Base-by-base conservation (phyloP, 352 stramenopile genomes). In the Pythium insidiosum region DNA sequence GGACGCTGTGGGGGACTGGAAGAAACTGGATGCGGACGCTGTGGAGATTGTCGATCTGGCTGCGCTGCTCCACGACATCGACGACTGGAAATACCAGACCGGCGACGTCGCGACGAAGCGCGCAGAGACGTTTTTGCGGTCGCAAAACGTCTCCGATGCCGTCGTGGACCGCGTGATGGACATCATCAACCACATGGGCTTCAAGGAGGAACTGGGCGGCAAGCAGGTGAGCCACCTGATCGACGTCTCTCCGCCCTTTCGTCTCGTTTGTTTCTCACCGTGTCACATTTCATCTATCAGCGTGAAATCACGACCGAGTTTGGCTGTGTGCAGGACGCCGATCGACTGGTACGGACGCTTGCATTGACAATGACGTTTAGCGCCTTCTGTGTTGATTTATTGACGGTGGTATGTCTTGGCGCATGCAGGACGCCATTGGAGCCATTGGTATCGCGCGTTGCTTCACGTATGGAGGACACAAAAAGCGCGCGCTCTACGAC, bases 371-470 rank as follows among this genome's bases (percentile, higher is more conserved):
- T n/a, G n/a, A n/a, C n/a, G n/a, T n/a, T n/a, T n/a, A n/a, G n/a
- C n/a, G n/a, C n/a, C n/a, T n/a, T n/a, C n/a, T n/a, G n/a, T n/a
- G n/a, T n/a, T n/a, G n/a, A n/a, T n/a, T n/a, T n/a, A n/a, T n/a
- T n/a, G n/a, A n/a, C n/a, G n/a, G n/a, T n/a, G n/a, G n/a, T n/a
- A n/a, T n/a, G n/a, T n/a, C n/a, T n/a, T n/a, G n/a, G n/a, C n/a
- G n/a, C 28, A 83, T 95, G 10, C 83, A 95, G 53, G 86, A 96
- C 54, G 86, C 83, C 7, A 95, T 96, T 51, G 86, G 83, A n/a
- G 83, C 86, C 4, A 81, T 96, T 13, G 86, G 86, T 48, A 94
- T 95, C 38, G 86, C 86, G 13, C 83, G 86, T 19, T 95, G 84
- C 60, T 94, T 96, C 58, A 94, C 86, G 19, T 96, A 84, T 44